These are phyloP conservation scores for Solanum rostratum DNA, from an alignment of 257 asterid species.

Conservation along the genomic window DNA sequence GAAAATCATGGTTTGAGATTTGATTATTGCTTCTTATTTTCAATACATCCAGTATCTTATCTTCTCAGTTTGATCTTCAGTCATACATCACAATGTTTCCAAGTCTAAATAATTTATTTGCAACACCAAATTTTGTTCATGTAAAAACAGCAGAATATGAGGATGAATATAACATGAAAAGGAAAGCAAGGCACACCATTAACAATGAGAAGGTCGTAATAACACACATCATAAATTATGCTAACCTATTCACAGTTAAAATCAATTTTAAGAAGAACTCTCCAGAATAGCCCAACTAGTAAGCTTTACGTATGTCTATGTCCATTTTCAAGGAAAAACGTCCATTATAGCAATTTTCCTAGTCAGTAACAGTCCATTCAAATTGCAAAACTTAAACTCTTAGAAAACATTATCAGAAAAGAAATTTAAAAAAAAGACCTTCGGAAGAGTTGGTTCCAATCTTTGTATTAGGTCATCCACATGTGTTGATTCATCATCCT, in stretches of 20 bases:
- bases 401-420: conserved; percentile 17
- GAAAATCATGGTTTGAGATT: neutral
- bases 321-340: neutral
- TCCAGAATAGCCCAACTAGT: neutral
- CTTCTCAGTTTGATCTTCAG: neutral
- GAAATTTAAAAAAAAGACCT: conserved; percentile 31
- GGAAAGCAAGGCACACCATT: neutral
- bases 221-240: neutral
- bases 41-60: neutral
- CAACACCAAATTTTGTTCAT: neutral
- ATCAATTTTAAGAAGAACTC: neutral
- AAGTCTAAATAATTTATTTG: neutral
- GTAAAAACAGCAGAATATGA: neutral
- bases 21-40: neutral
- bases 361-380: neutral
- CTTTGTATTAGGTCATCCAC: conserved; percentile 42
- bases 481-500: conserved; percentile 44
- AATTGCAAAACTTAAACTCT: conserved; percentile 7
- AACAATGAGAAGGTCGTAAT: neutral
- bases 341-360: neutral
- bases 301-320: neutral
- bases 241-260: neutral
- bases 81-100: neutral
- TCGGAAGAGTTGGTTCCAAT: conserved; percentile 49
- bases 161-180: neutral